Evolutionary conservation across 495 filamentous ascomycete genomes (phyloP).

Genomic region (Penicillium psychrofluorescens): DNA sequence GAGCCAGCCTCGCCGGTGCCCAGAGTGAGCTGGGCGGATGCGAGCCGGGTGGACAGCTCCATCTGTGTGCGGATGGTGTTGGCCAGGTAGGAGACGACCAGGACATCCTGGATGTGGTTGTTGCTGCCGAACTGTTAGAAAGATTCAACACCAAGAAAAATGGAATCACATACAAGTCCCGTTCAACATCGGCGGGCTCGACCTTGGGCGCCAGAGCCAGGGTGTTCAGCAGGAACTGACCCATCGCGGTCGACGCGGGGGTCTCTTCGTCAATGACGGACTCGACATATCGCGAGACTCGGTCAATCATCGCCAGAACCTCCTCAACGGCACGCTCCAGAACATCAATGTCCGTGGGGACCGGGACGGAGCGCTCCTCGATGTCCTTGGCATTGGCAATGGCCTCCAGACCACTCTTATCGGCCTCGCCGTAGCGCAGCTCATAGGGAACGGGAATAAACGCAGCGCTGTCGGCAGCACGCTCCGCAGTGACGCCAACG

Average conservation of each 20-base stretch:
- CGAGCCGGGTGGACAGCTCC: slow-evolving; percentile 88
- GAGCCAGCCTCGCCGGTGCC: slow-evolving; percentile 41
- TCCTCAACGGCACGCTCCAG: slow-evolving; percentile 78
- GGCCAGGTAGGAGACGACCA: slow-evolving; percentile 92
- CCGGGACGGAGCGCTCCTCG: slow-evolving; percentile 61
- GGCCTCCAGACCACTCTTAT: slow-evolving; percentile 84
- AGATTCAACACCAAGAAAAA: slow-evolving; percentile 26
- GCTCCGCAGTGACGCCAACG: slow-evolving; percentile 89
- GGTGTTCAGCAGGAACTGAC: slow-evolving; percentile 89
- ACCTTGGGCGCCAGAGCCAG: slow-evolving; percentile 92
- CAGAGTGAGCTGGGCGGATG: slow-evolving; percentile 70
- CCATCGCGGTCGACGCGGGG: slow-evolving; percentile 71
- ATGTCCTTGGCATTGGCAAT: slow-evolving; percentile 73
- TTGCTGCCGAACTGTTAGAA: slow-evolving; percentile 50
- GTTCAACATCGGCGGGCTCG: slow-evolving; percentile 76
- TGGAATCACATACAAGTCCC: slow-evolving; percentile 66
- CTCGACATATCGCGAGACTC: slow-evolving; percentile 82
- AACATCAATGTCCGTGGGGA: slow-evolving; percentile 81
- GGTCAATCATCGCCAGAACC: slow-evolving; percentile 78
- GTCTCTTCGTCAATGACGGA: slow-evolving; percentile 68
- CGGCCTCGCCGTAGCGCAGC: slow-evolving; percentile 81
- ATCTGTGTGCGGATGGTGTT: slow-evolving; percentile 99
- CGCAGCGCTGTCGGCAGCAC: slow-evolving; percentile 86
- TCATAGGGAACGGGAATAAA: slow-evolving; percentile 96
- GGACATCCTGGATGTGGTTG: slow-evolving; percentile 97